phyloP scores from a whole-genome alignment of 208 protist species.

The Leishmania martiniquensis region DNA sequence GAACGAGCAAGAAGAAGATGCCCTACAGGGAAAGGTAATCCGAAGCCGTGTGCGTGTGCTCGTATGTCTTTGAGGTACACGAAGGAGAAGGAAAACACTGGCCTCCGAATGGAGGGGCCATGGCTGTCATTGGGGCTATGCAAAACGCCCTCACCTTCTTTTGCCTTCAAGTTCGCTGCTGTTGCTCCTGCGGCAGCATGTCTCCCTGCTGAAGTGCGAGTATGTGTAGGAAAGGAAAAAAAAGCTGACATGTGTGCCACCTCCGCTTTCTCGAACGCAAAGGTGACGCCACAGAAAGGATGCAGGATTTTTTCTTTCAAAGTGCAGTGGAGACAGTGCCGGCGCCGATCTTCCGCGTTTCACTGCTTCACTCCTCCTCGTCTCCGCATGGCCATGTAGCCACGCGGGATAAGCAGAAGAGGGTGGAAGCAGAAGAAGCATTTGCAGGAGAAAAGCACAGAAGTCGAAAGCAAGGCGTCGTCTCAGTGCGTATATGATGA shows the following conservation, averaged over 20 bases:
- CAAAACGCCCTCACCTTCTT: background rate
- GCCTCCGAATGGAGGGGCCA: background rate
- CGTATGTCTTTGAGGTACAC: background rate
- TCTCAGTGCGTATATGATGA: background rate
- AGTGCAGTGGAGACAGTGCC: background rate
- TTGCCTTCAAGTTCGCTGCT: background rate
- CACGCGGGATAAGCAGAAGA: background rate
- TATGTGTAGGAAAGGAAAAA: background rate
- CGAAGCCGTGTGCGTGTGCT: background rate
- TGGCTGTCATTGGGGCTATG: background rate
- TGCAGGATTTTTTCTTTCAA: too few relatives aligned
- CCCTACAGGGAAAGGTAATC: background rate
- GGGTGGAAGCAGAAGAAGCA: constrained; percentile 7
- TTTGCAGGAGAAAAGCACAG: background rate
- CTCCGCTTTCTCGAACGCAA: background rate
- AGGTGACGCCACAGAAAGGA: background rate
- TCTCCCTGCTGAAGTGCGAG: background rate
- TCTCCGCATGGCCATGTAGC: background rate
- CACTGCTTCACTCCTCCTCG: background rate
- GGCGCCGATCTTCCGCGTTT: background rate
- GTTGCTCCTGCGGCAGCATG: background rate
- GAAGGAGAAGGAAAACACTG: background rate
- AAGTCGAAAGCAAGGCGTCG: background rate
- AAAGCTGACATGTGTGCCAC: background rate
- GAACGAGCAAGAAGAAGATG: background rate